Conservation (phyloP, 2,329 filamentous ascomycete species). For the Byssochlamys sp. region DNA sequence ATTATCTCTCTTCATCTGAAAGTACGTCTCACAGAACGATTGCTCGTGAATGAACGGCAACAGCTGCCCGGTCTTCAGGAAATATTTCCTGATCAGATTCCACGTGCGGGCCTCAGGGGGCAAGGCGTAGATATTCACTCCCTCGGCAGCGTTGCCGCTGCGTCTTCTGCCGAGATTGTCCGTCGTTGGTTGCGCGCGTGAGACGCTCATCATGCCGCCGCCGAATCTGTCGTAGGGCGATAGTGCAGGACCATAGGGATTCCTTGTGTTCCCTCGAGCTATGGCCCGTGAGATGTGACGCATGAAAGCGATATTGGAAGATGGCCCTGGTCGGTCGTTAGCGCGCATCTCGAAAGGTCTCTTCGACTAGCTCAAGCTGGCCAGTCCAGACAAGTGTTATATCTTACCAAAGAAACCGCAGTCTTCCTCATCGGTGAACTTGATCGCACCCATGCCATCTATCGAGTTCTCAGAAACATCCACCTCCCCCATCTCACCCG, state of each 20-base stretch:
- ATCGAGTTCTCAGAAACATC: conserved; percentile 11
- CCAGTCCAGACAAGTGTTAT: not conserved
- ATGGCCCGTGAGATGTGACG: conserved; percentile 27
- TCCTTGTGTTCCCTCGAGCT: conserved; percentile 4
- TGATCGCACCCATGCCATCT: conserved; percentile 23
- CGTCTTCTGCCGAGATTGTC: not conserved
- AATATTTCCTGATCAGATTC: conserved; percentile 27
- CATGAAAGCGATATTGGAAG: conserved; percentile 36
- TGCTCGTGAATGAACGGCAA: conserved; percentile 33
- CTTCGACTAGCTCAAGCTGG: not conserved
- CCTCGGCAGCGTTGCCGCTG: not conserved
- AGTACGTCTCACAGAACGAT: conserved; percentile 26
- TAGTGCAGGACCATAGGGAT: conserved; percentile 1
- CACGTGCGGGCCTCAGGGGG: conserved; percentile 21
- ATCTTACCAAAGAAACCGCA: conserved; percentile 24
- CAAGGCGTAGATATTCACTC: conserved; percentile 21
- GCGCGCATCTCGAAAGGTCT: not conserved
- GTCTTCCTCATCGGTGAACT: conserved; percentile 23
- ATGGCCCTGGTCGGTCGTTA: conserved; percentile 20
- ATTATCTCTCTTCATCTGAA: conserved; percentile 19
- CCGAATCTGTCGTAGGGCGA: not conserved
- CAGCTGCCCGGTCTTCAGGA: conserved; percentile 28
- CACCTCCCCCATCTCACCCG: conserved; percentile 2
- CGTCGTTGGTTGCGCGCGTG: not conserved
- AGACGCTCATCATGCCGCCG: not conserved